A percentile compares a stretch with the other conserved stretches of the same genome.
These are phyloP conservation scores for Globisporangium perplexum DNA, from an alignment of 352 stramenopile genomes.

Conservation along the genomic window DNA sequence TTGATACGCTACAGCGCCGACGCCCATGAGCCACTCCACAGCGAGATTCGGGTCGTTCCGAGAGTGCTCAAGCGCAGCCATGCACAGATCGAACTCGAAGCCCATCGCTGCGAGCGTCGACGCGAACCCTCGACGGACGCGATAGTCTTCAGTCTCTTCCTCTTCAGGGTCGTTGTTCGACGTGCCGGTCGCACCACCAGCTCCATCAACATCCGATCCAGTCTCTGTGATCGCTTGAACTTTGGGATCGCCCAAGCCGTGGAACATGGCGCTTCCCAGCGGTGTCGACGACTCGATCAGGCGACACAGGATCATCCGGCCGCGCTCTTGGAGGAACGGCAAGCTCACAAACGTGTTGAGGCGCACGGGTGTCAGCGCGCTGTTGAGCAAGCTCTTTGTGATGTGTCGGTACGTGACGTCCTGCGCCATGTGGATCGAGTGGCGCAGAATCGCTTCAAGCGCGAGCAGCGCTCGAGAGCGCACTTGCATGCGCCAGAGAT, in stretches of 20 bases:
- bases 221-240: conserved; percentile 14
- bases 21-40: conserved; percentile 85
- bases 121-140: conserved; percentile 67
- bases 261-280: conserved; percentile 76
- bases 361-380: conserved; percentile 56
- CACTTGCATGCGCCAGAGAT: conserved; percentile 81
- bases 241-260: conserved; percentile 52
- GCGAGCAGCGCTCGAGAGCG: conserved; percentile 76
- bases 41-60: conserved; percentile 80
- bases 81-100: conserved; percentile 86
- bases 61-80: conserved; percentile 74
- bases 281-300: conserved; percentile 82
- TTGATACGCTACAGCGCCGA: conserved; percentile 63
- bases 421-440: conserved; percentile 38
- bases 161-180: conserved; percentile 48
- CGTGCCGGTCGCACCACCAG: conserved; percentile 13
- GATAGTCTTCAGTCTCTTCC: conserved; percentile 72
- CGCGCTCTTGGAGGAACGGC: conserved; percentile 70
- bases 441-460: conserved; percentile 67
- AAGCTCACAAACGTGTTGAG: conserved; percentile 73
- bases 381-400: conserved; percentile 43
- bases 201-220: not conserved
- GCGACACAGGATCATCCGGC: conserved; percentile 78
- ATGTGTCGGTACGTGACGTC: conserved; percentile 32
- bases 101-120: conserved; percentile 83